Evolutionary conservation across 108 stramenopile genomes (phyloP).

Genomic region (Fistulifera pelliculosa): DNA sequence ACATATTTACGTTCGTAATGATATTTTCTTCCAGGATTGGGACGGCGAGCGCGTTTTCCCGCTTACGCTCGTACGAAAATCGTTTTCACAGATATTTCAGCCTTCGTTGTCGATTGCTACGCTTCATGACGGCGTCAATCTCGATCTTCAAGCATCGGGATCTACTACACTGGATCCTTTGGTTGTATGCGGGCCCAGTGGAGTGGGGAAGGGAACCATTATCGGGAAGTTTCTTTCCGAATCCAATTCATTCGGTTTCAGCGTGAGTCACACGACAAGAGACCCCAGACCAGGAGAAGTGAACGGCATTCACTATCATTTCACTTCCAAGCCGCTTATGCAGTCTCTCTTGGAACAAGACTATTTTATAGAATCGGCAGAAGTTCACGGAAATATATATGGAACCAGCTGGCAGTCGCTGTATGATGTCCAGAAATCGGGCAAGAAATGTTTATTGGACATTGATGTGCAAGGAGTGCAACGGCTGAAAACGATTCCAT

Average conservation of each 20-base stretch:
- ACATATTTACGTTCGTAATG: too few species aligned
- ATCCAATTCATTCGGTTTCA: constrained; percentile 46
- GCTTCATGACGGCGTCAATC: too few species aligned
- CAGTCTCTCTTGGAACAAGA: not conserved
- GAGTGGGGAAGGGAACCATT: constrained; percentile 56
- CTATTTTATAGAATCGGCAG: constrained; percentile 84
- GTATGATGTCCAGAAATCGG: constrained; percentile 35
- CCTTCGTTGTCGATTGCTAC: too few species aligned
- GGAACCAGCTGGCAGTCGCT: constrained; percentile 85
- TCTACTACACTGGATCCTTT: constrained; percentile 19
- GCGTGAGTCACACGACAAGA: constrained; percentile 87
- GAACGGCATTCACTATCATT: constrained; percentile 89
- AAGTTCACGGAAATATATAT: constrained; percentile 96
- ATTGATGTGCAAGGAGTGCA: constrained; percentile 89
- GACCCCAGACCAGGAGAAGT: constrained; percentile 78
- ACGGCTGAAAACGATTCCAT: constrained; percentile 17
- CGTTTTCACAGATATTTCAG: too few species aligned
- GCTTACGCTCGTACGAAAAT: too few species aligned
- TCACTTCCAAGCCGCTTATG: constrained; percentile 32
- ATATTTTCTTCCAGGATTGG: too few species aligned
- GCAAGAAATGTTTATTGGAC: constrained; percentile 85
- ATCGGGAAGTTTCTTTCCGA: constrained; percentile 19
- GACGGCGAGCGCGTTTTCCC: too few species aligned
- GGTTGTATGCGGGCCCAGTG: constrained; percentile 40
- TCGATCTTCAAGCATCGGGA: too few species aligned